Evolutionary conservation across 2,329 filamentous ascomycete genomes (phyloP).

Genomic region (Trichoderma atrobrunneum): DNA sequence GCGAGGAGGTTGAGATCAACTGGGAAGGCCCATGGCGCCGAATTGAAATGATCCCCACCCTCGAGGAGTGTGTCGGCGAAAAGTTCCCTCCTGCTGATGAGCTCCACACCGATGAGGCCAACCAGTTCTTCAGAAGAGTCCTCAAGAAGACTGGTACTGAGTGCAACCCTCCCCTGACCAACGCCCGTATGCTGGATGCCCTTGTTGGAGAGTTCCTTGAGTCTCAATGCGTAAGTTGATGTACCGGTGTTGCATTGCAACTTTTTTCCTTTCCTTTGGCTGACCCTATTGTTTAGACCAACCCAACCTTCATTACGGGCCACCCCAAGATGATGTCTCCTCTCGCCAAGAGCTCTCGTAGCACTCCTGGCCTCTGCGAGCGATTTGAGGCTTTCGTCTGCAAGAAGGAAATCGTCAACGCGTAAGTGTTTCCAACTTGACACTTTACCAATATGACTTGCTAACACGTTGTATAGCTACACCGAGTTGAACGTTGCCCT

Average conservation of each 20-base stretch:
- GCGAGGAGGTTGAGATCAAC: conserved; percentile 87
- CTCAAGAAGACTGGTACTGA: conserved; percentile 89
- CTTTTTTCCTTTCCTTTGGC: not conserved
- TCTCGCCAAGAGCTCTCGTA: conserved; percentile 90
- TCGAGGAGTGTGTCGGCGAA: conserved; percentile 86
- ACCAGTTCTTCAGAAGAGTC: conserved; percentile 78
- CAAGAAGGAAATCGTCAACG: conserved; percentile 82
- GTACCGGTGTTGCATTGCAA: not conserved
- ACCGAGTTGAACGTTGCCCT: conserved; percentile 93
- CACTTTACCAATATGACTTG: not conserved
- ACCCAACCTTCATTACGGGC: conserved; percentile 64
- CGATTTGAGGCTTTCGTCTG: conserved; percentile 92
- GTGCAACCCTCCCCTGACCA: conserved; percentile 86
- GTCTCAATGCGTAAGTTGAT: conserved; percentile 64
- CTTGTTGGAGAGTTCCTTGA: conserved; percentile 93
- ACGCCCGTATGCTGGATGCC: conserved; percentile 94
- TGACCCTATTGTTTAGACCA: conserved; percentile 47
- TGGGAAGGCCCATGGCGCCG: conserved; percentile 94
- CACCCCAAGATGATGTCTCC: conserved; percentile 78
- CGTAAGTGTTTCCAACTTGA: conserved; percentile 37
- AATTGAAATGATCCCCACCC: conserved; percentile 83
- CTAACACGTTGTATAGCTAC: conserved; percentile 46
- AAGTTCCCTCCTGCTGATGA: conserved; percentile 89
- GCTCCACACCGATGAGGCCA: conserved; percentile 85
- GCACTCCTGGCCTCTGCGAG: conserved; percentile 81